Base-by-base conservation (phyloP, 352 stramenopile species). In the Globisporangium apiculatum region DNA sequence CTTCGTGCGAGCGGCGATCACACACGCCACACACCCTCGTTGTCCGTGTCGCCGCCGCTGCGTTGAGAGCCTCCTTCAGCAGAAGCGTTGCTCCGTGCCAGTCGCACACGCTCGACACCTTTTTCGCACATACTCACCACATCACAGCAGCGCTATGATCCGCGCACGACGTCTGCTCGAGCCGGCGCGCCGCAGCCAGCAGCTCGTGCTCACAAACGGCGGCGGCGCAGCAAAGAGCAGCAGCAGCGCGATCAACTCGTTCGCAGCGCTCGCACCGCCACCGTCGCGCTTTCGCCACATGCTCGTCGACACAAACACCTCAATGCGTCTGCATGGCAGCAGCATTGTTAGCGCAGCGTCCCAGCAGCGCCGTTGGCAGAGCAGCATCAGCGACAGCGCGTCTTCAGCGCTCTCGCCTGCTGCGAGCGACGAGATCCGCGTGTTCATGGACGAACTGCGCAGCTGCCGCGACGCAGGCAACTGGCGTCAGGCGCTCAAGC, bases 401-500 rank as follows among this genome's bases (percentile, higher is more conserved):
- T 17, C 14, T 6, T 8, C 45, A 6, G 8, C 45, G 45, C 12
- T 31, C 17, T 41, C 57, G 2, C 31, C 43, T 24, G 42, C 57
- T 31, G 42, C 43, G n/a, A 60, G 17, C 53, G 51, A 57, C 10
- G 57, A 57, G 42, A 42, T 63, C 11, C 50, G 45, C 43, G 37
- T 41, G 7, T 53, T 63, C 40, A 56, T 83, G 53, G 51, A 63
- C 7, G 77, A 86, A 35, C 62, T 91, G 17, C 65, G 78, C 36
- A 43, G 60, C 10, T 88, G 64, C 48, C 67, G 77, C 24, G 79
- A 89, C 40, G 81, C 52, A 1, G 82, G 82, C 66, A 83, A 89
- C 64, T 91, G 74, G 73, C 82, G 79, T 55, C 66, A 85, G 51
- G 82, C 82, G 45, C 76, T 91, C 56, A 85, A 88, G 60, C 62